A percentile compares a stretch with the other conserved stretches of the same genome.
phyloP scores from a whole-genome alignment of 2,329 filamentous ascomycete species.

The Leptographium flavum region DNA sequence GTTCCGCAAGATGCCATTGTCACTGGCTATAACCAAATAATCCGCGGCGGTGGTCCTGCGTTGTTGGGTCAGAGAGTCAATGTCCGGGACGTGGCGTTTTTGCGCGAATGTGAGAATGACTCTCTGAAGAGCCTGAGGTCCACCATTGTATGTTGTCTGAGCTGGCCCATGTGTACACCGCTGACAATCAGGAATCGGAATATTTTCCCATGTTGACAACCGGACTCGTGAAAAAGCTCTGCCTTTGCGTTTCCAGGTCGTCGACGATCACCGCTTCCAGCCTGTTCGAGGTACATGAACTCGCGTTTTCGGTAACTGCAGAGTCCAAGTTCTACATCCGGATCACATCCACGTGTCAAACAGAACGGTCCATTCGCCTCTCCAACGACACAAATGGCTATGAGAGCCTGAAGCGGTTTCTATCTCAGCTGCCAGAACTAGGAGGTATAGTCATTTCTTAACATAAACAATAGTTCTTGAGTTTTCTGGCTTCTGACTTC shows the following conservation, averaged over 20 bases:
- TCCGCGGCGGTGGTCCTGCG: neutral
- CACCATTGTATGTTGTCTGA: too few species aligned
- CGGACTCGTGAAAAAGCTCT: neutral
- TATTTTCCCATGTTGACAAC: neutral
- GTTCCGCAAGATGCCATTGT: neutral
- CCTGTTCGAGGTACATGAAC: conserved; percentile 1
- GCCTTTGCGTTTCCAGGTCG: conserved; percentile 1
- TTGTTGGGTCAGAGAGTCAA: neutral
- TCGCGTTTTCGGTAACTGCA: neutral
- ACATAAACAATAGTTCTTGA: too few species aligned
- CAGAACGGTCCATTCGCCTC: neutral
- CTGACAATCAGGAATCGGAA: neutral
- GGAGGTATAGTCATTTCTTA: neutral
- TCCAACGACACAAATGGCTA: neutral
- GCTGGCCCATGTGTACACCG: neutral
- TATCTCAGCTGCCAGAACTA: neutral
- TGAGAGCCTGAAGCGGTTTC: neutral
- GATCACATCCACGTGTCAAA: neutral
- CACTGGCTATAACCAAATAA: neutral
- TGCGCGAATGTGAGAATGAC: too few species aligned
- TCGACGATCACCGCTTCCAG: neutral
- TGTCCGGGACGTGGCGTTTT: too few species aligned
- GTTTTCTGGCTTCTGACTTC: neutral
- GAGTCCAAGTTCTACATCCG: neutral
- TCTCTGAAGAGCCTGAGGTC: neutral